phyloP scores from a whole-genome alignment of 2,329 filamentous ascomycete species.

The Sarocladium strictum region DNA sequence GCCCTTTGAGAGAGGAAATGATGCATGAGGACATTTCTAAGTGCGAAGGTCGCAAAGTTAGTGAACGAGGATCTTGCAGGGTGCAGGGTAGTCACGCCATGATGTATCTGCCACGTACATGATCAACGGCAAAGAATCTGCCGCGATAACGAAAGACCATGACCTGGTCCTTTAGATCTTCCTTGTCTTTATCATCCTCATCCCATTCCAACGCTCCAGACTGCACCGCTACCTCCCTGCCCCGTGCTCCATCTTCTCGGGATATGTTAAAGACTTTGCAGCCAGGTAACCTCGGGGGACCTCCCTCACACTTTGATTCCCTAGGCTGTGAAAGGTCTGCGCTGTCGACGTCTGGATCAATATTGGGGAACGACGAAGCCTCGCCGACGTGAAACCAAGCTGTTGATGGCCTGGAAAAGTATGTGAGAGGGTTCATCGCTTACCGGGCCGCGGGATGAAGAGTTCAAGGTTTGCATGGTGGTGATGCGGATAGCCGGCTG shows the following conservation, averaged over 20 bases:
- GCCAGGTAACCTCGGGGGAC: constrained; percentile 34
- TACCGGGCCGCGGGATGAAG: not conserved
- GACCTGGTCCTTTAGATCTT: constrained; percentile 51
- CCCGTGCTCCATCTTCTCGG: constrained; percentile 28
- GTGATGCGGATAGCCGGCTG: not conserved
- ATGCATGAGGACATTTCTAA: constrained; percentile 63
- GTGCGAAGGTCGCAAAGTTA: not conserved
- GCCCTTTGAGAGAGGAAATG: constrained; percentile 59
- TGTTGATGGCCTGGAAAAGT: not conserved
- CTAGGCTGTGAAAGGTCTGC: constrained; percentile 6
- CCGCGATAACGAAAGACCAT: constrained; percentile 59
- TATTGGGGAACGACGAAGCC: constrained; percentile 1
- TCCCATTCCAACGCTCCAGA: constrained; percentile 22
- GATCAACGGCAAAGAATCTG: constrained; percentile 62
- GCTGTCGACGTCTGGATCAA: not conserved
- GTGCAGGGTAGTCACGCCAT: not conserved
- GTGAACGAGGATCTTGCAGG: constrained; percentile 1
- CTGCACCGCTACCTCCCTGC: constrained; percentile 27
- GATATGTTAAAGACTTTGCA: constrained; percentile 55
- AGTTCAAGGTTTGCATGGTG: not conserved
- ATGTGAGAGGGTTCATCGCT: not conserved
- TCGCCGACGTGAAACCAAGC: not conserved
- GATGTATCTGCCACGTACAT: constrained; percentile 49
- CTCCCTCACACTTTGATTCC: not conserved
- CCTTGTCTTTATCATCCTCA: constrained; percentile 21